A percentile compares a stretch with the other conserved stretches of the same genome.
Conservation (phyloP, 164 flowering plant species). For the Magnolia changhungtana region DNA sequence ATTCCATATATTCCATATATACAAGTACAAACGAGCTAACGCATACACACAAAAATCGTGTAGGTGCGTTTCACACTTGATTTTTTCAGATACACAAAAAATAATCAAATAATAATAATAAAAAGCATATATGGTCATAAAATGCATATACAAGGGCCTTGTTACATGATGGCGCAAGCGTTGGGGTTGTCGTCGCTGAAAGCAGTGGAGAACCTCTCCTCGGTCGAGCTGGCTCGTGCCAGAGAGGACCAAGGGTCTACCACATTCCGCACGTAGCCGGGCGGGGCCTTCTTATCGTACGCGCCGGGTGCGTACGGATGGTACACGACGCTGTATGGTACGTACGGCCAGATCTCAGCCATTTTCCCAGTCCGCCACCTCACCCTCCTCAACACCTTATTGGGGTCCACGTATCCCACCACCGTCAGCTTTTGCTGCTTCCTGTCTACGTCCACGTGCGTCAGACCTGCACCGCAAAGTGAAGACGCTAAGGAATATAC, state of each 20-base stretch:
- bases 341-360: constrained; percentile 95
- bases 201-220: constrained; percentile 74
- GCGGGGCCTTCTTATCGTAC: constrained; percentile 87
- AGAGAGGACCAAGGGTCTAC: constrained; percentile 44
- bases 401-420: constrained; percentile 74
- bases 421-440: constrained; percentile 80
- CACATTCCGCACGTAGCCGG: constrained; percentile 70
- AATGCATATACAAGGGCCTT: background rate
- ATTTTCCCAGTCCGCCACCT: constrained; percentile 71
- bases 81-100: background rate
- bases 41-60: background rate
- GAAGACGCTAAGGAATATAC: too few species aligned
- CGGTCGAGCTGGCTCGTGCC: constrained; percentile 78
- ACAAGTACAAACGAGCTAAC: background rate
- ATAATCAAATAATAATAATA: too few species aligned
- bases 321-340: constrained; percentile 73
- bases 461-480: constrained; percentile 40
- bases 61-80: background rate
- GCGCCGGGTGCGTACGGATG: constrained; percentile 88
- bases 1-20: too few species aligned
- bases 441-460: constrained; percentile 47
- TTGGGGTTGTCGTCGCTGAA: constrained; percentile 88
- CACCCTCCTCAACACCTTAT: constrained; percentile 66
- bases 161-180: constrained; percentile 72
- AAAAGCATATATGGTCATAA: too few species aligned